Percentiles rank a stretch among this genome's conserved stretches.
These are phyloP conservation scores for Blastomyces percursus DNA, from an alignment of 2,329 filamentous ascomycete genomes.

Conservation along the genomic window DNA sequence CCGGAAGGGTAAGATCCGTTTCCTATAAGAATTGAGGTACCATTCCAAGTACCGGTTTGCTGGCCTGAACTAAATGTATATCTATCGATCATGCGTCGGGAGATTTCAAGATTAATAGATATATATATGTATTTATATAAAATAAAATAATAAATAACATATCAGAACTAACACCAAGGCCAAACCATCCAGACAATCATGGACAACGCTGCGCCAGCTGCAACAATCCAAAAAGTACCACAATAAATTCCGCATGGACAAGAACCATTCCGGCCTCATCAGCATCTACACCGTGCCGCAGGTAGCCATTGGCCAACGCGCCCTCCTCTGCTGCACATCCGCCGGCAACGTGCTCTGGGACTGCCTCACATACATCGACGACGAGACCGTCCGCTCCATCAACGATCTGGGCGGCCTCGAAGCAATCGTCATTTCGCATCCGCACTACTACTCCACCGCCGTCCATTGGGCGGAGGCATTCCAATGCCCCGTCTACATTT, in stretches of 20 bases:
- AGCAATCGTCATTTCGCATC: constrained; percentile 67
- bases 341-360: constrained; percentile 71
- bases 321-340: constrained; percentile 55
- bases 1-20: constrained; percentile 16
- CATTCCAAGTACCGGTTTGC: not conserved
- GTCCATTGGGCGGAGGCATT: constrained; percentile 62
- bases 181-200: constrained; percentile 17
- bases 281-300: constrained; percentile 36
- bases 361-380: constrained; percentile 58
- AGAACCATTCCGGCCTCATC: constrained; percentile 15
- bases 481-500: constrained; percentile 57
- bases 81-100: not conserved
- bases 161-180: not conserved
- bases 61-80: not conserved
- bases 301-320: constrained; percentile 65
- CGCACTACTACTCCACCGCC: constrained; percentile 72
- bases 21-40: too few species aligned
- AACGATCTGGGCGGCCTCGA: constrained; percentile 52
- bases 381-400: constrained; percentile 48
- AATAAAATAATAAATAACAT: not conserved
- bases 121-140: too few species aligned
- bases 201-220: constrained; percentile 21
- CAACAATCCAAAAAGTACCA: constrained; percentile 15
- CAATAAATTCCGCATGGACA: constrained; percentile 17
- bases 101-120: too few species aligned